Evolutionary conservation across 2,329 filamentous ascomycete genomes (phyloP), one percentile per base, ranked within the genome.

Genomic region (Cryphonectria japonica): DNA sequence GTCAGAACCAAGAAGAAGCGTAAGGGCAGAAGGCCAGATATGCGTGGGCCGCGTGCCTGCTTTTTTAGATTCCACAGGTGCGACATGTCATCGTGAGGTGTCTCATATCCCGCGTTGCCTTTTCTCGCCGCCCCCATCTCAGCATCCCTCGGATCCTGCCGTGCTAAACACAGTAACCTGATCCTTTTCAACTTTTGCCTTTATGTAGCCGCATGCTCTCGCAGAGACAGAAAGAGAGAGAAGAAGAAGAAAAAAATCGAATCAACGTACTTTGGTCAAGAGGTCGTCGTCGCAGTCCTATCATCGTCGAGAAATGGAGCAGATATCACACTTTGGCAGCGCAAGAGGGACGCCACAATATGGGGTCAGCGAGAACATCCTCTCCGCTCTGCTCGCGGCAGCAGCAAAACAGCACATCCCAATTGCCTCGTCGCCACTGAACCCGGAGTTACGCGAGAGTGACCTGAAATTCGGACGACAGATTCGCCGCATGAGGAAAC

Each of bases 331-430:
- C 65, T 43, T 60, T 19, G 50, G 63, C 66, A 46, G 14, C 59
- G 26, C 19, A 46, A 61, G 52, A 5, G 26, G 29, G n/a, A 26
- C 63, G 68, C 52, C 63, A 16, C 63, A 66, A 41, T 57, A 59
- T 43, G 63, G 32, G 34, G 34, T 69, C 29, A 46, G 52, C 43
- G 66, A 73, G 66, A 64, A 50, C 52, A 60, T 71, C 62, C 61
- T 73, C 29, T 34, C 59, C 34, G 61, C 69, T 13, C 59, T 71
- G 32, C 65, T 73, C 57, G 66, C 69, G 29, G 69, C 71, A 37
- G 71, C 71, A 26, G 57, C 71, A 59, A 61, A 71, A 41, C 71
- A 71, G 22, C 70, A 73, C 63, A 70, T 69, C 2, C 71, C 71
- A 29, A 60, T 68, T 32, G 71, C 71, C 26, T 66, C 71, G 11